Conservation (phyloP, 192 early-diverging fungal genomes). For the Coemansia brasiliensis region DNA sequence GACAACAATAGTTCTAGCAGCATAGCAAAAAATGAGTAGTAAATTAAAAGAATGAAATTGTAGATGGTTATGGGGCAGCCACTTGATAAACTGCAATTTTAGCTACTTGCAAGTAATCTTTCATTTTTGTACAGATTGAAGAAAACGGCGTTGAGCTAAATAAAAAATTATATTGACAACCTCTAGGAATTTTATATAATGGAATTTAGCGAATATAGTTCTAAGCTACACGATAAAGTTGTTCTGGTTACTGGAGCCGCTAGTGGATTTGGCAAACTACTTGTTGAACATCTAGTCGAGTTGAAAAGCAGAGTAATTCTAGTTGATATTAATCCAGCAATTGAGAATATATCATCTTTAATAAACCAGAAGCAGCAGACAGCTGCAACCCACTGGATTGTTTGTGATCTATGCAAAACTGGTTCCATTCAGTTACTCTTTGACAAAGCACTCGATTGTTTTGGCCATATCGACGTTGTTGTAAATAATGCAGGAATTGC, state of each 20-base stretch:
- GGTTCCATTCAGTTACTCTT: conserved; percentile 28
- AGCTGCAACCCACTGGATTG: conserved; percentile 16
- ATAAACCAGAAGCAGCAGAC: conserved; percentile 13
- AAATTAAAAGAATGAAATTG: no score
- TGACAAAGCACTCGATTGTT: conserved; percentile 49
- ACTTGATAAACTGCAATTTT: not conserved
- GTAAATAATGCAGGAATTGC: conserved; percentile 67
- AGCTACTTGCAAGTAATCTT: not conserved
- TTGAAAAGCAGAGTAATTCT: conserved; percentile 28
- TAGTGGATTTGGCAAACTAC: conserved; percentile 36
- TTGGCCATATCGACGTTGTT: conserved; percentile 60
- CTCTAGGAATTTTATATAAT: no score
- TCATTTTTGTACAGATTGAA: no score
- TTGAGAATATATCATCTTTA: conserved; percentile 17
- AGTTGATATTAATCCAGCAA: conserved; percentile 21
- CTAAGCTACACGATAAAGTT: conserved; percentile 24
- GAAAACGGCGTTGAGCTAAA: no score
- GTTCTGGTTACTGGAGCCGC: conserved; percentile 48
- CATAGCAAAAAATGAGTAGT: not conserved
- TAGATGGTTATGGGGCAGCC: no score
- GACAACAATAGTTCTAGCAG: not conserved
- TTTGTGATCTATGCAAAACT: conserved; percentile 52
- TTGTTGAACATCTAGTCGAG: conserved; percentile 21
- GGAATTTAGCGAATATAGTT: conserved; percentile 14
- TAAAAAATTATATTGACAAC: no score